Percentiles rank a stretch among this genome's conserved stretches.
Conservation (phyloP, 2,329 filamentous ascomycete genomes). For the Diaporthe ampelina region DNA sequence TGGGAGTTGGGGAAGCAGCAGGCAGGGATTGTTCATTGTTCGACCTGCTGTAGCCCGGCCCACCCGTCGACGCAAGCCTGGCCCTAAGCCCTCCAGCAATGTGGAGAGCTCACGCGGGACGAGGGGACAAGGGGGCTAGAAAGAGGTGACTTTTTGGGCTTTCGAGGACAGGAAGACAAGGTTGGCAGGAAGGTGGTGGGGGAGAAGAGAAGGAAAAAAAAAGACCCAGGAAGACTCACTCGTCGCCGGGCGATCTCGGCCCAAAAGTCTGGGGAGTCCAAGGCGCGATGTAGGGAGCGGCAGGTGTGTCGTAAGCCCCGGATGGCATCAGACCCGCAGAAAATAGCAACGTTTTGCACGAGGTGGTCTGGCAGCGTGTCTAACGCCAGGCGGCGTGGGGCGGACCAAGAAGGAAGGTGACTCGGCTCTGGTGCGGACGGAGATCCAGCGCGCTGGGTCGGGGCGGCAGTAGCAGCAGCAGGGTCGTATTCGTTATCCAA, state of each 20-base stretch:
- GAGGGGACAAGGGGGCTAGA: background rate
- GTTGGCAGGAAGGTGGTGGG: background rate
- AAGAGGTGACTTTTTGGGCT: no score
- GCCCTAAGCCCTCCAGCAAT: conserved; percentile 9
- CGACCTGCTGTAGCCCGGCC: conserved; percentile 17
- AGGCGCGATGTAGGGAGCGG: conserved; percentile 19
- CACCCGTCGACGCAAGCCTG: conserved; percentile 15
- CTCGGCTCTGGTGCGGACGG: conserved; percentile 5
- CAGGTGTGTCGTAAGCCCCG: conserved; percentile 36
- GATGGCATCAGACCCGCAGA: conserved; percentile 35
- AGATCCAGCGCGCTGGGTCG: conserved; percentile 29
- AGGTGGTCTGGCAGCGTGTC: conserved; percentile 39
- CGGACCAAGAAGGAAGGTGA: conserved; percentile 26
- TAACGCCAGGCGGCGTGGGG: conserved; percentile 28
- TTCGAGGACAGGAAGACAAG: background rate
- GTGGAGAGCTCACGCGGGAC: conserved; percentile 13
- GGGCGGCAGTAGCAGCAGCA: conserved; percentile 31
- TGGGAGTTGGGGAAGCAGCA: conserved; percentile 7
- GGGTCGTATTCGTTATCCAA: conserved; percentile 40
- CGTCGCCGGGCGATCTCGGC: conserved; percentile 33
- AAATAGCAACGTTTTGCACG: conserved; percentile 35
- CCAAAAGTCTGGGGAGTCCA: conserved; percentile 29
- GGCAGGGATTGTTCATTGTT: conserved; percentile 10
- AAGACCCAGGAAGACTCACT: conserved; percentile 24
- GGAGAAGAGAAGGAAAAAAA: background rate